Conservation (phyloP, 306 rosid genomes). For the Alnus rubra region DNA sequence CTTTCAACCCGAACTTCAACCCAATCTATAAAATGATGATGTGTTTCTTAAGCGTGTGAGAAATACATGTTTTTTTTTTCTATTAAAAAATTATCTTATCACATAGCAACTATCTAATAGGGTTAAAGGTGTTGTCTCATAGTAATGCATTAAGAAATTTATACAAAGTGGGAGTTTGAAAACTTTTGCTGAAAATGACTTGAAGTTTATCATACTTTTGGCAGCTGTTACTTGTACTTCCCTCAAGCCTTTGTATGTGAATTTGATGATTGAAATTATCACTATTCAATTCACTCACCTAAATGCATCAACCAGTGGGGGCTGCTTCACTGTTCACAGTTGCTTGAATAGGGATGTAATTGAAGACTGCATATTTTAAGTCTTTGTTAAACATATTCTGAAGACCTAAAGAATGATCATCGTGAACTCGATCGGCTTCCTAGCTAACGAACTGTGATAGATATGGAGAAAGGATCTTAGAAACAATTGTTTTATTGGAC, state of each 20-base stretch:
- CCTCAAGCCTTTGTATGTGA: not conserved
- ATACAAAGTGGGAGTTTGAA: not conserved
- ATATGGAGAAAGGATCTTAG: not conserved
- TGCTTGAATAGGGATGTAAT: not conserved
- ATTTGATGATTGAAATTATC: not conserved
- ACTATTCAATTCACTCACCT: not conserved
- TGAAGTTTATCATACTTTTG: not conserved
- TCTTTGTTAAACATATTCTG: not conserved
- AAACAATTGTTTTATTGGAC: not conserved
- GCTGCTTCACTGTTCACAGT: not conserved
- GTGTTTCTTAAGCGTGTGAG: too few species aligned
- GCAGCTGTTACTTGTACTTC: not conserved
- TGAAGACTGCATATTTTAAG: not conserved
- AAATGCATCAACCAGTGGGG: not conserved
- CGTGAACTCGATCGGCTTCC: not conserved
- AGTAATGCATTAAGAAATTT: not conserved
- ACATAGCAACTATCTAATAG: too few species aligned
- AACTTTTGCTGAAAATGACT: constrained; percentile 3
- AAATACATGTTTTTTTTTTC: too few species aligned
- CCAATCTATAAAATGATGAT: too few species aligned
- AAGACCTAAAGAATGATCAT: not conserved
- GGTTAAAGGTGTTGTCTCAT: not conserved
- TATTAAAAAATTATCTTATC: too few species aligned
- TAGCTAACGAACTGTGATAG: not conserved
- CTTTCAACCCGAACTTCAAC: too few species aligned